phyloP scores from a whole-genome alignment of 805 yeast species.

The Candida chauliodis region DNA sequence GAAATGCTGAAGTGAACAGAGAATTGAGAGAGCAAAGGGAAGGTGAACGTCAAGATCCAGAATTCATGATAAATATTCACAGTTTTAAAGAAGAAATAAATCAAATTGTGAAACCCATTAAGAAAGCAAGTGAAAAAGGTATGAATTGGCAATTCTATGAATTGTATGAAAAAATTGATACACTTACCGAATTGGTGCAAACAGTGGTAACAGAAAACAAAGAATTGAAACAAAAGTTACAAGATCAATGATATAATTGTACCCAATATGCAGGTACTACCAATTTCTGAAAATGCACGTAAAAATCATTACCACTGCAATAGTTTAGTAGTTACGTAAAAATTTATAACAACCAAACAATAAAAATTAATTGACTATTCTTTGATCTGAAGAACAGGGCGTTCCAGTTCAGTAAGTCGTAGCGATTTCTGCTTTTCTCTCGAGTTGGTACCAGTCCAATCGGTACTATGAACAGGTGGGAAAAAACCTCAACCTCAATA shows the following conservation, averaged over 20 bases:
- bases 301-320: too few relatives aligned
- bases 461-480: too few relatives aligned
- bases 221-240: slow-evolving; percentile 19
- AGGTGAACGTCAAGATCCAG: slow-evolving; percentile 70
- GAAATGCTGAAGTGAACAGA: slow-evolving; percentile 34
- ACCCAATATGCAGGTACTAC: too few relatives aligned
- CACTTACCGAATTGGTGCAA: slow-evolving; percentile 38
- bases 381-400: too few relatives aligned
- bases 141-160: slow-evolving; percentile 63
- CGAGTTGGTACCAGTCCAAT: too few relatives aligned
- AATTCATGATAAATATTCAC: slow-evolving; percentile 49
- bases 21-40: slow-evolving; percentile 48
- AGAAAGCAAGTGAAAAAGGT: slow-evolving; percentile 50
- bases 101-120: slow-evolving; percentile 55
- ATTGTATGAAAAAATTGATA: slow-evolving; percentile 50
- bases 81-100: slow-evolving; percentile 52
- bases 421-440: too few relatives aligned
- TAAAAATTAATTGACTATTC: too few relatives aligned
- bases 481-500: slow-evolving; percentile 2
- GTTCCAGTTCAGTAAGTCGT: too few relatives aligned
- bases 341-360: too few relatives aligned
- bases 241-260: too few relatives aligned
- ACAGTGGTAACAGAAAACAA: slow-evolving; percentile 33
- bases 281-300: too few relatives aligned
- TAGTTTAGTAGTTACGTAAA: too few relatives aligned